These are phyloP conservation scores for Neofusicoccum kwambonambiense DNA, from an alignment of 2,329 filamentous ascomycete species.

Conservation along the genomic window DNA sequence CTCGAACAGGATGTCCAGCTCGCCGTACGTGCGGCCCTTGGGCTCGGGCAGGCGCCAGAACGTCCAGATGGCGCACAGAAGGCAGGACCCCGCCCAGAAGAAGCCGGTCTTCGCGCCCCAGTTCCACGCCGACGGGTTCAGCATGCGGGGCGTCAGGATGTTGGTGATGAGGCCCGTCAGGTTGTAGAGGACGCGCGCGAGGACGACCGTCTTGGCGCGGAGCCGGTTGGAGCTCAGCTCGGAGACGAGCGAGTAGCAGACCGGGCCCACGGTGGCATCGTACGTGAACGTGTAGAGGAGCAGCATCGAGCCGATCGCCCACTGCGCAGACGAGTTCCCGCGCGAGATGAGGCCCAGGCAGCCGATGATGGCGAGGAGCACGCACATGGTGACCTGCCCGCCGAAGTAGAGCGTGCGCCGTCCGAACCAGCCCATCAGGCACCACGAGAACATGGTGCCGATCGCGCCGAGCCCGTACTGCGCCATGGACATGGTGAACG, in stretches of 20 bases:
- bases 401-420: slow-evolving; percentile 71
- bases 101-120: slow-evolving; percentile 86
- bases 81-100: slow-evolving; percentile 80
- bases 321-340: slow-evolving; percentile 46
- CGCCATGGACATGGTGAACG: slow-evolving; percentile 51
- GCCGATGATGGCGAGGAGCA: slow-evolving; percentile 73
- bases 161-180: slow-evolving; percentile 76
- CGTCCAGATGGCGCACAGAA: slow-evolving; percentile 74
- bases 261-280: slow-evolving; percentile 81
- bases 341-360: slow-evolving; percentile 70
- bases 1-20: slow-evolving; percentile 81
- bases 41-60: slow-evolving; percentile 81
- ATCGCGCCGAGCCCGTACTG: slow-evolving; percentile 65
- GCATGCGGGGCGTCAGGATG: slow-evolving; percentile 83
- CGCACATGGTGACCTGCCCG: slow-evolving; percentile 55
- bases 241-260: slow-evolving; percentile 82
- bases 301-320: slow-evolving; percentile 33
- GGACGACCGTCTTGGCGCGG: slow-evolving; percentile 86
- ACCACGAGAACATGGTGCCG: slow-evolving; percentile 77
- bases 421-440: slow-evolving; percentile 75
- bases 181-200: slow-evolving; percentile 73
- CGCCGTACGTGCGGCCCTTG: slow-evolving; percentile 73
- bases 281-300: slow-evolving; percentile 63
- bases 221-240: slow-evolving; percentile 80
- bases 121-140: slow-evolving; percentile 79